phyloP scores from a whole-genome alignment of 345 rosid species.

The Eucalyptus curtisii region DNA sequence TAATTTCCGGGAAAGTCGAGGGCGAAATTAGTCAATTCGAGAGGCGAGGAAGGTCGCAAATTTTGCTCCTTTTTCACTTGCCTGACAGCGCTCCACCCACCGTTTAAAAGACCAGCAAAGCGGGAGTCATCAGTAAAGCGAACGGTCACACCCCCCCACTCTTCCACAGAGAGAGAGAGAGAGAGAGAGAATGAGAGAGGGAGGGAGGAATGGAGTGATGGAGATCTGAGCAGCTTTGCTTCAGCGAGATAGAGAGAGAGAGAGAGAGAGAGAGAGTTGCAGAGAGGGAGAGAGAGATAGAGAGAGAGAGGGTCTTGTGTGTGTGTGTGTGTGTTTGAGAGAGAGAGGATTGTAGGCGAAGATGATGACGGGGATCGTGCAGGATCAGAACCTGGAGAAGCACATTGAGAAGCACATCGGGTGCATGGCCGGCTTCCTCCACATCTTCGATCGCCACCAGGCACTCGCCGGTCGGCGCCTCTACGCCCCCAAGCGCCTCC shows the following conservation, averaged over 20 bases:
- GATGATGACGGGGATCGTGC: constrained; percentile 34
- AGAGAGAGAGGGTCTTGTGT: neutral
- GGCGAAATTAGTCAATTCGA: neutral
- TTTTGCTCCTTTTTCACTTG: neutral
- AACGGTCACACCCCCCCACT: neutral
- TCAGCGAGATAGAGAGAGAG: neutral
- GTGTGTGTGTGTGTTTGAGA: neutral
- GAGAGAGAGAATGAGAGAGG: neutral
- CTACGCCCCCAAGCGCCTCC: constrained; percentile 46
- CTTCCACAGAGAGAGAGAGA: neutral
- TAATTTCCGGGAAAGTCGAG: neutral
- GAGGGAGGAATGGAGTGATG: neutral
- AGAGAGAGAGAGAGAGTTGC: neutral
- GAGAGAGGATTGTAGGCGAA: neutral
- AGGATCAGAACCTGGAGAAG: constrained; percentile 44
- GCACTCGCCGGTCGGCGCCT: constrained; percentile 57
- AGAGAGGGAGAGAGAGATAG: neutral
- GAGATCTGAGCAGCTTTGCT: neutral
- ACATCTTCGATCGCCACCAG: constrained; percentile 86
- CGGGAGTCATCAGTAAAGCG: constrained; percentile 45
- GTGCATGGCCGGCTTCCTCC: constrained; percentile 95
- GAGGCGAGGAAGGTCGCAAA: neutral
- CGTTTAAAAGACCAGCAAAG: constrained; percentile 58
- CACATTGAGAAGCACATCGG: constrained; percentile 72
- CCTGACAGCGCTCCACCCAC: neutral